A percentile compares a stretch with the other conserved stretches of the same genome.
Evolutionary conservation across 148 eudicot genomes (phyloP).

Genomic region (Cornus kousa): DNA sequence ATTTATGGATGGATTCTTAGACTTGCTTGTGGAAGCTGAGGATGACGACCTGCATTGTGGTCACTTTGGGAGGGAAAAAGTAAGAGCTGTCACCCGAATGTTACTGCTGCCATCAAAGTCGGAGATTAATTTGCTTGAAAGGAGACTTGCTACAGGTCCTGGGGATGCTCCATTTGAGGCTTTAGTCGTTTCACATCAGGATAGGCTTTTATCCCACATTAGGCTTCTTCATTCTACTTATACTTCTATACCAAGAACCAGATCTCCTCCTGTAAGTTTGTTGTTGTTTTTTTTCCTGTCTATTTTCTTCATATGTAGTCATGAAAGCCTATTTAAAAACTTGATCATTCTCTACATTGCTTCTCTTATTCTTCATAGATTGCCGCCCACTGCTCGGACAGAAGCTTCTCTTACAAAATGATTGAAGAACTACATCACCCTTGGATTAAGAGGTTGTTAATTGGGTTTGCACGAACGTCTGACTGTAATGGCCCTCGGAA

Average conservation of each 20-base stretch:
- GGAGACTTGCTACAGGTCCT: constrained; percentile 67
- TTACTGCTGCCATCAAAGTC: constrained; percentile 73
- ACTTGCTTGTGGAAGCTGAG: constrained; percentile 51
- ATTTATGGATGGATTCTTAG: constrained; percentile 49
- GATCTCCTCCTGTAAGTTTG: constrained; percentile 86
- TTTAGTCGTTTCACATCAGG: constrained; percentile 70
- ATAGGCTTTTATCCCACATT: constrained; percentile 70
- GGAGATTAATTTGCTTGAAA: constrained; percentile 36
- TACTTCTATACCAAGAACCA: constrained; percentile 75
- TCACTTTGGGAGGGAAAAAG: constrained; percentile 62
- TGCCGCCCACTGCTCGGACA: constrained; percentile 72
- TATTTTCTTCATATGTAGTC: not conserved
- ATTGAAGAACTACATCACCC: constrained; percentile 81
- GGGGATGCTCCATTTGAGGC: constrained; percentile 74
- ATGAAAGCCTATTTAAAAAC: not conserved
- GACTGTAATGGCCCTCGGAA: constrained; percentile 82
- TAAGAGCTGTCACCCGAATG: constrained; percentile 88
- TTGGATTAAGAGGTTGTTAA: constrained; percentile 83
- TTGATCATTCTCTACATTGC: not conserved
- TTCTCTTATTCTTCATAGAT: constrained; percentile 46
- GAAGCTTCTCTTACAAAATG: constrained; percentile 79
- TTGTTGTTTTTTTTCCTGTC: not conserved
- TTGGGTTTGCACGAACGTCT: constrained; percentile 96
- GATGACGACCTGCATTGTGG: constrained; percentile 38
- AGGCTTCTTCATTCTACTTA: constrained; percentile 76